A percentile compares a stretch with the other conserved stretches of the same genome.
Conservation (phyloP, 305 asterid species). For the Fraxinus nigra region DNA sequence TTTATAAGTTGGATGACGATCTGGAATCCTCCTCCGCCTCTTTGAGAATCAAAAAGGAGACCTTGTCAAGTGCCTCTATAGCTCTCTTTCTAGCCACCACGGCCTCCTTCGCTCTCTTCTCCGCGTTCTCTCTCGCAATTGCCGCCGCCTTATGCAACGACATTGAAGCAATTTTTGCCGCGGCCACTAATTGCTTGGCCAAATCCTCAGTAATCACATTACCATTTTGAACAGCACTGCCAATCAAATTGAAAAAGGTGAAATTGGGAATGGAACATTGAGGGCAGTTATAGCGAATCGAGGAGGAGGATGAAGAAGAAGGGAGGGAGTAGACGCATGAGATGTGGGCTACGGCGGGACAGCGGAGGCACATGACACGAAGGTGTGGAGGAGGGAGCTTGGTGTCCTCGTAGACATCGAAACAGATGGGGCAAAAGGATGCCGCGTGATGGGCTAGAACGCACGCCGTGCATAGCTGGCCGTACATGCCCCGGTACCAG, state of each 20-base stretch:
- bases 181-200: slow-evolving; percentile 28
- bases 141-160: slow-evolving; percentile 30
- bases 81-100: slow-evolving; percentile 29
- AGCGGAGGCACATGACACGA: slow-evolving; percentile 33
- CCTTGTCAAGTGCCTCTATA: slow-evolving; percentile 32
- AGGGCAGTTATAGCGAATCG: slow-evolving; percentile 33
- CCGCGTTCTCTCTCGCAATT: slow-evolving; percentile 34
- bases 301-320: slow-evolving; percentile 18
- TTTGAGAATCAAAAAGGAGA: slow-evolving; percentile 15
- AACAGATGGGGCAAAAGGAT: slow-evolving; percentile 40
- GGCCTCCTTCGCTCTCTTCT: slow-evolving; percentile 30
- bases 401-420: slow-evolving; percentile 25
- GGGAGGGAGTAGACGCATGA: slow-evolving; percentile 29
- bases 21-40: not conserved
- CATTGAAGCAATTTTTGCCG: slow-evolving; percentile 33
- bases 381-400: slow-evolving; percentile 17
- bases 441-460: slow-evolving; percentile 34
- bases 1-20: not conserved
- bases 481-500: slow-evolving; percentile 31
- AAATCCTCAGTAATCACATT: slow-evolving; percentile 10
- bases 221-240: not conserved
- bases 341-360: slow-evolving; percentile 38
- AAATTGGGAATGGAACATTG: slow-evolving; percentile 31
- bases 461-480: slow-evolving; percentile 36
- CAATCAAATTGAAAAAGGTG: slow-evolving; percentile 11